A percentile compares a stretch with the other conserved stretches of the same genome.
Conservation (phyloP, 73 alveolate genomes). For the Blepharisma japonicum region DNA sequence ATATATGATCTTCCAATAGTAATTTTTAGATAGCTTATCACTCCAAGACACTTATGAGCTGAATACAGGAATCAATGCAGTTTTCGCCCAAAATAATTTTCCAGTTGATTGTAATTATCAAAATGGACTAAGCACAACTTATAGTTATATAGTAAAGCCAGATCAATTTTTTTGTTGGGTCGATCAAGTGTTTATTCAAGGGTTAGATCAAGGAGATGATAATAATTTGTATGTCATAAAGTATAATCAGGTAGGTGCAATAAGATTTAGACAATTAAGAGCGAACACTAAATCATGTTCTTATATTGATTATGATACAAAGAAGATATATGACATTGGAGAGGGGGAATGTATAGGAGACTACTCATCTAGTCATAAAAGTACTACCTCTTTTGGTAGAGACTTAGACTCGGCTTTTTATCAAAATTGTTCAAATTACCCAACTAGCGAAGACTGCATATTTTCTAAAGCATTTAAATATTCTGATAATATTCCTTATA, state of each 20-base stretch:
- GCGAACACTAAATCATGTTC: background rate
- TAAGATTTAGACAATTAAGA: slow-evolving; percentile 11
- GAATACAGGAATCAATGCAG: background rate
- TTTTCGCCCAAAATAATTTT: background rate
- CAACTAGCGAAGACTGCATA: background rate
- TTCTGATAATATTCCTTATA: slow-evolving; percentile 3
- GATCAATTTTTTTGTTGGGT: slow-evolving; percentile 25
- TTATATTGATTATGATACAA: background rate
- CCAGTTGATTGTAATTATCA: slow-evolving; percentile 2
- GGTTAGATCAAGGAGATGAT: background rate
- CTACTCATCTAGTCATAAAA: background rate
- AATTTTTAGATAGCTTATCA: background rate
- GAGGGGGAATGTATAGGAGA: background rate
- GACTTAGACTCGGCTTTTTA: background rate
- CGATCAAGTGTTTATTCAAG: background rate
- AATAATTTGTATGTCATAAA: slow-evolving; percentile 40
- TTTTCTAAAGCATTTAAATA: background rate
- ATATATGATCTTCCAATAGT: background rate
- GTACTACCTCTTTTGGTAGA: background rate
- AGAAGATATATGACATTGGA: background rate
- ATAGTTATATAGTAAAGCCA: background rate
- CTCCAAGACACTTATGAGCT: slow-evolving; percentile 16
- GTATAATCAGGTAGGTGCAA: slow-evolving; percentile 21
- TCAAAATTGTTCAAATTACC: no score
- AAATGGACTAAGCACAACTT: background rate